phyloP scores from a whole-genome alignment of 2,329 filamentous ascomycete genomes.

The Dendrostoma leiphaemia region DNA sequence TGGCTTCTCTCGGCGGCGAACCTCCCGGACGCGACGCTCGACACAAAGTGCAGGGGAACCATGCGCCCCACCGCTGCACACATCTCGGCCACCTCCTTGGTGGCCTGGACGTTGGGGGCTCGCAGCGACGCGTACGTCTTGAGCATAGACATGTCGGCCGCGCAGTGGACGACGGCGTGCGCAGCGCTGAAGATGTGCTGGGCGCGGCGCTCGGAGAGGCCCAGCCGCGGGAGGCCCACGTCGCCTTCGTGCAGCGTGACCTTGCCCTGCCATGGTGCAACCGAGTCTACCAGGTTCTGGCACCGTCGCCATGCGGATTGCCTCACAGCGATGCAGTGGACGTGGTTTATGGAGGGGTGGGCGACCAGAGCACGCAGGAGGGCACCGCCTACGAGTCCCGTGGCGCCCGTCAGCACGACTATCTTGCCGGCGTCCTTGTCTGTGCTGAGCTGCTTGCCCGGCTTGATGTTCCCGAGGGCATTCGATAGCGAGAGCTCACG shows the following conservation, averaged over 20 bases:
- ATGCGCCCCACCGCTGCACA: constrained; percentile 13
- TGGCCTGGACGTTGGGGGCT: constrained; percentile 33
- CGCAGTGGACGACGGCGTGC: constrained; percentile 51
- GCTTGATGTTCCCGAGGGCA: constrained; percentile 21
- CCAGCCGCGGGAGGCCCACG: constrained; percentile 19
- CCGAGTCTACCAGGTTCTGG: no score
- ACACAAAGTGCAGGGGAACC: constrained; percentile 30
- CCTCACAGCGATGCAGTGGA: constrained; percentile 44
- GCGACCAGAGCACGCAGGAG: constrained; percentile 36
- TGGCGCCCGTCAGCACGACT: constrained; percentile 35
- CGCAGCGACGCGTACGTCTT: constrained; percentile 35
- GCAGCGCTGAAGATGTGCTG: constrained; percentile 13
- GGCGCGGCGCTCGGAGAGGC: constrained; percentile 19
- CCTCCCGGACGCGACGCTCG: no score
- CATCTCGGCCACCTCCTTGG: constrained; percentile 31
- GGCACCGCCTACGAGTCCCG: constrained; percentile 37
- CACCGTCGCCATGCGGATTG: no score
- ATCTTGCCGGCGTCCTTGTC: no score
- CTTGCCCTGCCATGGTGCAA: no score
- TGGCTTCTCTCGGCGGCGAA: no score
- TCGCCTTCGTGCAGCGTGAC: constrained; percentile 23
- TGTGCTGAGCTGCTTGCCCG: no score
- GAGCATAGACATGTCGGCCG: constrained; percentile 37
- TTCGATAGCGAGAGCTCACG: constrained; percentile 19
- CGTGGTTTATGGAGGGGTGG: constrained; percentile 27